Conservation (phyloP, 108 stramenopile genomes). For the Skeletonema potamos region DNA sequence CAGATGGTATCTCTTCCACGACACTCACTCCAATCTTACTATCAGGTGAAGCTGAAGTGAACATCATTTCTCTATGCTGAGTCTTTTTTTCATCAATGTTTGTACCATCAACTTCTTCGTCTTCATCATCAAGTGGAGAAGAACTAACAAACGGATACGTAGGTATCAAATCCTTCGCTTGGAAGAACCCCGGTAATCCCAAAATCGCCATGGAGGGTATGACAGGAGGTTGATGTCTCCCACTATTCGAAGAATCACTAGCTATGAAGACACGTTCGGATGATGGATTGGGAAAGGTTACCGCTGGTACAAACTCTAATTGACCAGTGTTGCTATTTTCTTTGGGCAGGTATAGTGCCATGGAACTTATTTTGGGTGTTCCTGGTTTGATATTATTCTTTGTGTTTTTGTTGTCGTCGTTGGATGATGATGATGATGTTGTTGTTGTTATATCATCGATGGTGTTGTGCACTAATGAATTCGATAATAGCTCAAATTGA, state of each 20-base stretch:
- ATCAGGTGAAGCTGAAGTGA: conserved; percentile 17
- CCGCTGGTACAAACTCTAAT: conserved; percentile 79
- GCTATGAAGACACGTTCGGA: conserved; percentile 78
- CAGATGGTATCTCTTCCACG: conserved; percentile 36
- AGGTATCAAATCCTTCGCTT: conserved; percentile 43
- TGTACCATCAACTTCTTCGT: not conserved
- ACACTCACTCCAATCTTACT: conserved; percentile 43
- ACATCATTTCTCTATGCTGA: conserved; percentile 5
- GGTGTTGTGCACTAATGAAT: conserved; percentile 45
- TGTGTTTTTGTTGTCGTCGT: conserved; percentile 7
- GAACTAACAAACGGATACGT: conserved; percentile 46
- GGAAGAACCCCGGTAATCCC: conserved; percentile 39
- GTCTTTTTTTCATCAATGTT: not conserved
- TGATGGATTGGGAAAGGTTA: conserved; percentile 68
- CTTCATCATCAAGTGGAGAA: conserved; percentile 1
- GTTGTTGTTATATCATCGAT: not conserved
- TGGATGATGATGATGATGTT: too few species aligned
- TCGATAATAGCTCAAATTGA: conserved; percentile 79
- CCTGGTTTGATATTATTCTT: conserved; percentile 1
- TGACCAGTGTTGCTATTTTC: conserved; percentile 79
- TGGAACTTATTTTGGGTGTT: conserved; percentile 66
- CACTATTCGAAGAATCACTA: conserved; percentile 44
- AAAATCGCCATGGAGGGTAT: conserved; percentile 16
- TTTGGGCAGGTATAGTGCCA: conserved; percentile 80
- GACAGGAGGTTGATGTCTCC: conserved; percentile 23